phyloP scores from a whole-genome alignment of 306 rosid species.

The Cucumis sativus region Cucumber_9930_V3 NC_026657.2:35010001-35010500 shows the following conservation, averaged over 20 bases:
- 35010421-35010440: slow-evolving; percentile 75
- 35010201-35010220: slow-evolving; percentile 80
- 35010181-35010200: slow-evolving; percentile 47
- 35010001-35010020: slow-evolving; percentile 21
- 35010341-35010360: slow-evolving; percentile 79
- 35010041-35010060: slow-evolving; percentile 11
- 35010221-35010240: slow-evolving; percentile 95
- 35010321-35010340: slow-evolving; percentile 59
- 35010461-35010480: slow-evolving; percentile 85
- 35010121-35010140: slow-evolving; percentile 11
- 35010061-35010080: slow-evolving; percentile 7
- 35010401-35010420: slow-evolving; percentile 68
- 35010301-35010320: slow-evolving; percentile 78
- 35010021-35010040: slow-evolving; percentile 26
- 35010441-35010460: slow-evolving; percentile 68
- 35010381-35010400: slow-evolving; percentile 58
- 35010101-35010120: slow-evolving; percentile 7
- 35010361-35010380: slow-evolving; percentile 81
- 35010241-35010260: slow-evolving; percentile 87
- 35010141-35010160: slow-evolving; percentile 33
- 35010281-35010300: slow-evolving; percentile 67
- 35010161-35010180: slow-evolving; percentile 24
- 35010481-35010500: slow-evolving; percentile 69
- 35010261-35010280: slow-evolving; percentile 74
- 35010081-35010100: slow-evolving; percentile 7